Evolutionary conservation across 345 rosid species (phyloP), one percentile per base, ranked within the genome.

Genomic region (Euclidium syriacum): DNA sequence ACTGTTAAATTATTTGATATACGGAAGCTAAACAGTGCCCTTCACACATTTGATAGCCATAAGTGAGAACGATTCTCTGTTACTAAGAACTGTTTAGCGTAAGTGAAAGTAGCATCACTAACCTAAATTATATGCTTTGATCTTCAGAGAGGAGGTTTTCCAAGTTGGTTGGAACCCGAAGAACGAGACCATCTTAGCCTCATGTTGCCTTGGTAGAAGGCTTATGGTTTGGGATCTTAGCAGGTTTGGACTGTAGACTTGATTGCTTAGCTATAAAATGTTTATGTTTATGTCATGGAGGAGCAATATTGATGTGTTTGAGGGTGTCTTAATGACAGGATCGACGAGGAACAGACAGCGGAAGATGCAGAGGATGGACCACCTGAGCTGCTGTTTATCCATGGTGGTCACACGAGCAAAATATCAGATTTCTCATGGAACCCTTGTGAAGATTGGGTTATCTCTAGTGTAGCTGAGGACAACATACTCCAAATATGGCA

Each of bases 171-270:
- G 97, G 99, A 95, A 78, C 73, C 97, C 99, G 0, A 88, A 88
- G 80, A 95, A 95, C 46, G 97, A 95, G 79, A 95, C 99, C 0
- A 88, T 95, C 62, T 80, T 95, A 77, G 97, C 99, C 43, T 95
- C 99, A 61, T 95, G 97, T 67, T 95, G 97, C 78, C 96, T 90
- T 48, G 99, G 99, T 55, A 84, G 99, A 78, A 82, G 99, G 82
- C 96, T 95, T 50, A 85, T 90, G 97, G 96, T 90, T 63, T 95
- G 99, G 99, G 99, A 95, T 75, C 91, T 90, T 61, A 95, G 96
- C 94, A 95, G 99, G 99, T 90, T 66, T 46, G 62, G 60, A 52
- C 69, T 16, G 10, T 29, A 24, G 26, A 26, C 64, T 14, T 48
- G 0, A 3, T 47, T 43, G 41, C 57, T 22, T 54, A 14, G 51